phyloP scores from a whole-genome alignment of 1,284 basidiomycete genomes.

The Filobasidium uniguttulatum region DNA sequence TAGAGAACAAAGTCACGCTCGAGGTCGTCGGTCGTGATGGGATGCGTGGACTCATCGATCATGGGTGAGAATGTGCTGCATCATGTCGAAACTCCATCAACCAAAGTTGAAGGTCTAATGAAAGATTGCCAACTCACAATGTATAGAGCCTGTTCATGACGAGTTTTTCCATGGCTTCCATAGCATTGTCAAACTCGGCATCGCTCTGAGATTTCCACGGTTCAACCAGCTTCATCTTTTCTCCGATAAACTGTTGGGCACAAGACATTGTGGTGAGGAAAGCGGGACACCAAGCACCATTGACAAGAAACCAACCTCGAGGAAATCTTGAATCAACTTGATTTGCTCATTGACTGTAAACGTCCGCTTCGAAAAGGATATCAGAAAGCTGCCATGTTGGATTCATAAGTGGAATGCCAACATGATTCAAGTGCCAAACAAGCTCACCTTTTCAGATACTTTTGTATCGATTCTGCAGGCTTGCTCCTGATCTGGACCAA shows the following conservation, averaged over 20 bases:
- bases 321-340: conserved; percentile 83
- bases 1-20: conserved; percentile 81
- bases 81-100: not conserved
- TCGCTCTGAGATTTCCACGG: conserved; percentile 61
- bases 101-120: not conserved
- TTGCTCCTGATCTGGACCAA: conserved; percentile 78
- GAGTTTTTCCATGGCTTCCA: conserved; percentile 98
- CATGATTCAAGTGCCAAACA: conserved; percentile 24
- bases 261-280: conserved; percentile 7
- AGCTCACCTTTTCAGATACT: conserved; percentile 70
- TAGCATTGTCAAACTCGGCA: conserved; percentile 84
- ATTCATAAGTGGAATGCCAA: not conserved
- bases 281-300: too few relatives aligned
- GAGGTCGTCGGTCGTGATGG: conserved; percentile 86
- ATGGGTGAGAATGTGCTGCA: conserved; percentile 77
- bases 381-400: conserved; percentile 54
- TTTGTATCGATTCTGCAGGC: conserved; percentile 73
- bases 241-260: conserved; percentile 58
- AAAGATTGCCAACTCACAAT: conserved; percentile 46
- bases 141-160: conserved; percentile 97
- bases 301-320: conserved; percentile 47
- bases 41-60: conserved; percentile 47
- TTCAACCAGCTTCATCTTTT: conserved; percentile 71
- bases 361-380: conserved; percentile 76
- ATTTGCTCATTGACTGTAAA: conserved; percentile 82